phyloP scores from a whole-genome alignment of 176 grass and related monocot species.

The Aegilops longissima region DNA sequence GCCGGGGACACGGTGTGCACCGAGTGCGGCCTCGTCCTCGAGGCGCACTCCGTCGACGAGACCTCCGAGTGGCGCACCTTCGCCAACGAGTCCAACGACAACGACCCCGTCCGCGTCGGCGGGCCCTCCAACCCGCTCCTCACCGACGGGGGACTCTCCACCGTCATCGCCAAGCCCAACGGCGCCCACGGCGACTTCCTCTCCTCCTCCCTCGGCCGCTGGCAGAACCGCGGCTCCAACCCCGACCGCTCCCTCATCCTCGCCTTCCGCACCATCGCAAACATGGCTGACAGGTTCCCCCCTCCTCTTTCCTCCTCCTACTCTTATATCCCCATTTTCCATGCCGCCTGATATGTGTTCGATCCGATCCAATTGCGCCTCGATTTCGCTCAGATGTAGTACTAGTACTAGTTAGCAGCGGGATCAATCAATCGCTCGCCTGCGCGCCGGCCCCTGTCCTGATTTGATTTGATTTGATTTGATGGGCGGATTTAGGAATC shows the following conservation, averaged over 20 bases:
- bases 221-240: slow-evolving; percentile 80
- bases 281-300: slow-evolving; percentile 76
- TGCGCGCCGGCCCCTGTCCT: not conserved
- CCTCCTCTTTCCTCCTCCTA: no score
- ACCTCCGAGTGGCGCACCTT: slow-evolving; percentile 91
- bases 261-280: slow-evolving; percentile 82
- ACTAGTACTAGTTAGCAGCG: not conserved
- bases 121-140: slow-evolving; percentile 76
- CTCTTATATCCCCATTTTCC: no score
- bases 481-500: not conserved
- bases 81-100: slow-evolving; percentile 88
- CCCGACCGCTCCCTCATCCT: slow-evolving; percentile 80
- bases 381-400: not conserved
- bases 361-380: not conserved
- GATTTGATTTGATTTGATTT: slow-evolving; percentile 8
- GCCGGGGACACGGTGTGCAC: slow-evolving; percentile 90
- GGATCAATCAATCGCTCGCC: not conserved
- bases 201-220: slow-evolving; percentile 68
- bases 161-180: slow-evolving; percentile 90
- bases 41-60: slow-evolving; percentile 88
- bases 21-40: slow-evolving; percentile 89
- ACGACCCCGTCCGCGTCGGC: slow-evolving; percentile 84
- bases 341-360: not conserved
- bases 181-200: slow-evolving; percentile 67
- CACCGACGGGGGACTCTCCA: slow-evolving; percentile 76